Evolutionary conservation across 306 rosid genomes (phyloP).

Genomic region (Alnus rubra): DNA sequence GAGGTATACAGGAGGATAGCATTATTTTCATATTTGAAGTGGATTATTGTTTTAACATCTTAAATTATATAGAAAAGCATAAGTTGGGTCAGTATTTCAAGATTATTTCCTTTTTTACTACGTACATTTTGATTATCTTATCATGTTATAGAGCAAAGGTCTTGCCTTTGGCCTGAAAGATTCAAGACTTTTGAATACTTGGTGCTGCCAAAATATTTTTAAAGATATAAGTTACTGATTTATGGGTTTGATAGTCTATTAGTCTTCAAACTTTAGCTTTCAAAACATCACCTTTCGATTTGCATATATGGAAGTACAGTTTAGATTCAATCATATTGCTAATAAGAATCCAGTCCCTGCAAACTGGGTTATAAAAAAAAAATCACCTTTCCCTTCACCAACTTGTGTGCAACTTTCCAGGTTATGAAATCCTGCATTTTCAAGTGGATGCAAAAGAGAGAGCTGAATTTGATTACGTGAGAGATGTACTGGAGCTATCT

Average conservation of each 20-base stretch:
- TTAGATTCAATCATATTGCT: neutral
- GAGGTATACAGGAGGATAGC: neutral
- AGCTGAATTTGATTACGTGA: constrained; percentile 67
- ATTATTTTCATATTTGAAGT: neutral
- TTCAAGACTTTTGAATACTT: neutral
- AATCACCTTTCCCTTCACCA: neutral
- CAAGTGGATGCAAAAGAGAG: constrained; percentile 36
- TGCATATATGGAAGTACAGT: neutral
- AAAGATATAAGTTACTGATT: neutral
- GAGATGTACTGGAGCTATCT: constrained; percentile 62
- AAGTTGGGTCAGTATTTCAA: neutral
- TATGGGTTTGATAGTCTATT: neutral
- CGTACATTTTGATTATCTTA: neutral
- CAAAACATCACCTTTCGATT: neutral
- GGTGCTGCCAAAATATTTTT: neutral
- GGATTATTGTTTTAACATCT: neutral
- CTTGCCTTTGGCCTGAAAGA: neutral
- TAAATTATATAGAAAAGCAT: neutral
- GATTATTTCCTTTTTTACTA: neutral
- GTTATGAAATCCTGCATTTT: constrained; percentile 29
- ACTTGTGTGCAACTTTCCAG: constrained; percentile 1
- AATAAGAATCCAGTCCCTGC: neutral
- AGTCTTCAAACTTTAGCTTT: neutral
- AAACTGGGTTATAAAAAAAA: neutral
- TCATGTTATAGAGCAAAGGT: neutral